A percentile compares a stretch with the other conserved stretches of the same genome.
phyloP scores from a whole-genome alignment of 176 grass and related monocot species.

The Ananas comosus region DNA sequence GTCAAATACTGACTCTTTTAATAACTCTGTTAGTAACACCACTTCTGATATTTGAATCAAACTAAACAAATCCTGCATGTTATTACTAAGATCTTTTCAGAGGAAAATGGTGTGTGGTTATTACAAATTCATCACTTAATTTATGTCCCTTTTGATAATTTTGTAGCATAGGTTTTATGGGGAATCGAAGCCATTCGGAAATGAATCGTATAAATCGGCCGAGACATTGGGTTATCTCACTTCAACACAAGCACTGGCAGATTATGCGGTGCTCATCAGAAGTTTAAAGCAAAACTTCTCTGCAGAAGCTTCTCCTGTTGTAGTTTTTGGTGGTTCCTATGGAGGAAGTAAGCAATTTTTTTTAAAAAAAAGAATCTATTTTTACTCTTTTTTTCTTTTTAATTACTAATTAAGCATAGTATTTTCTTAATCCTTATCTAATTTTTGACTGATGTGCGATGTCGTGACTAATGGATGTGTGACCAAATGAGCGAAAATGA shows the following conservation, averaged over 20 bases:
- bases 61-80: too few relatives aligned
- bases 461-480: too few relatives aligned
- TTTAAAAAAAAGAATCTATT: background rate
- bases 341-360: constrained; percentile 59
- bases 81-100: too few relatives aligned
- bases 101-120: background rate
- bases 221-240: constrained; percentile 73
- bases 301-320: constrained; percentile 59
- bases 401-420: too few relatives aligned
- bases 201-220: constrained; percentile 49
- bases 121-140: background rate
- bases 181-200: constrained; percentile 83
- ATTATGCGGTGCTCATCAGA: constrained; percentile 74
- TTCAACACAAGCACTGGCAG: constrained; percentile 90
- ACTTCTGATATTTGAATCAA: too few relatives aligned
- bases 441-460: too few relatives aligned
- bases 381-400: too few relatives aligned
- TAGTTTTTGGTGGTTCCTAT: constrained; percentile 86
- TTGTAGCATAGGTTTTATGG: constrained; percentile 92
- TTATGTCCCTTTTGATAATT: background rate
- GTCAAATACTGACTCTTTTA: too few relatives aligned
- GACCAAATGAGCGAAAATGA: too few relatives aligned
- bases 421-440: too few relatives aligned
- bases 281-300: constrained; percentile 81
- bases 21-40: too few relatives aligned